Conservation (phyloP, 1,284 basidiomycete genomes). For the Cryptococcus jaspeensis region DNA sequence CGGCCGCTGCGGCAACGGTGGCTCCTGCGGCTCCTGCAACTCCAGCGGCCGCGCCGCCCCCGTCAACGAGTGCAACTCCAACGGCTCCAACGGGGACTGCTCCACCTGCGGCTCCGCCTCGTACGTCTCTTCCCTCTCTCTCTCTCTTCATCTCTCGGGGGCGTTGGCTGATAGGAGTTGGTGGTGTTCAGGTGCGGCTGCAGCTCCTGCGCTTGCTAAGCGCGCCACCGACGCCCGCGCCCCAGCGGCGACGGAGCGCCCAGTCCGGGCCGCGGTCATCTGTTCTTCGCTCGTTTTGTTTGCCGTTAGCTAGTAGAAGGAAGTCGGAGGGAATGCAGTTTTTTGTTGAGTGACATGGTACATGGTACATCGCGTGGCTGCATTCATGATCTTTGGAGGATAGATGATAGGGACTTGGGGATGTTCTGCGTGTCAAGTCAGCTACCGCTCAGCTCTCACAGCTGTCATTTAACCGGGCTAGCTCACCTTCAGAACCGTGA, state of each 20-base stretch:
- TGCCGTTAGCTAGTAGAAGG: not conserved
- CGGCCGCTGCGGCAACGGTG: not conserved
- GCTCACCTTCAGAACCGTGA: slow-evolving; percentile 14
- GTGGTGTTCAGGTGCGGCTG: slow-evolving; percentile 6
- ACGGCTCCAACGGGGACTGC: slow-evolving; percentile 14
- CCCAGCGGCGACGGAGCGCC: not conserved
- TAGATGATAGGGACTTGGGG: slow-evolving; percentile 3
- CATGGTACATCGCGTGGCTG: not conserved
- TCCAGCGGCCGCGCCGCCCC: slow-evolving; percentile 5
- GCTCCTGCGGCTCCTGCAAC: slow-evolving; percentile 7
- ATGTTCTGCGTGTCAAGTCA: slow-evolving; percentile 5
- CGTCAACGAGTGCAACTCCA: slow-evolving; percentile 18
- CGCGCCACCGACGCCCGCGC: not conserved
- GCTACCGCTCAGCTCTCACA: not conserved
- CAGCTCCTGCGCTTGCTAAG: slow-evolving; percentile 13
- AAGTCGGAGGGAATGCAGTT: not conserved
- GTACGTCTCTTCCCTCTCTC: slow-evolving; percentile 6
- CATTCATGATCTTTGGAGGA: not conserved
- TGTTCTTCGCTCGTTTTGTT: slow-evolving; percentile 6
- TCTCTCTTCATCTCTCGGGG: not conserved
- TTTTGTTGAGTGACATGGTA: too few species aligned
- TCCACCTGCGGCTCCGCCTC: slow-evolving; percentile 10
- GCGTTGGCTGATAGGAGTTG: not conserved
- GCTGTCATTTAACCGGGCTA: not conserved
- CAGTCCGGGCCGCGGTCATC: not conserved